phyloP scores from a whole-genome alignment of 1,284 basidiomycete genomes.

The Microbotryomycetes sp. region DNA sequence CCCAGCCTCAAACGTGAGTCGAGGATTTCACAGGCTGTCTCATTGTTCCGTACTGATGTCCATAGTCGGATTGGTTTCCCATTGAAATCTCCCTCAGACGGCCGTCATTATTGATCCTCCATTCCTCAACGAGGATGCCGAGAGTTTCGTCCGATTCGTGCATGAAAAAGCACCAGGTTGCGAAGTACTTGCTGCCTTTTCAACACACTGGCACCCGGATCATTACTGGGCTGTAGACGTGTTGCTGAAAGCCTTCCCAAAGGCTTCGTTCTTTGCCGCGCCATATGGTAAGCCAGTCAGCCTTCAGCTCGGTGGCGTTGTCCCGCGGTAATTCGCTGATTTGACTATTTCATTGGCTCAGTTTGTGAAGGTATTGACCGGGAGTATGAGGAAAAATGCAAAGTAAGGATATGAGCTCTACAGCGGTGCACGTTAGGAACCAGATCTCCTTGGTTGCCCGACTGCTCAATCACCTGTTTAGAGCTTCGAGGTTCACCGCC shows the following conservation, averaged over 20 bases:
- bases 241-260: conserved; percentile 5
- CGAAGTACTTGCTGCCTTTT: background rate
- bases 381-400: conserved; percentile 11
- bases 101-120: conserved; percentile 4
- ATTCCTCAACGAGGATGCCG: conserved; percentile 9
- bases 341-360: no score
- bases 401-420: background rate
- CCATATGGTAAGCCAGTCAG: conserved; percentile 7
- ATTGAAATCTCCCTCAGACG: background rate
- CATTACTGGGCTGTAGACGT: conserved; percentile 5
- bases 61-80: no score
- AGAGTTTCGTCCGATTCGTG: conserved; percentile 1
- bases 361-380: conserved; percentile 4
- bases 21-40: no score
- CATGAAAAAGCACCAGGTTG: background rate
- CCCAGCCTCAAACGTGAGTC: background rate
- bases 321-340: no score
- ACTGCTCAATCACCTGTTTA: background rate
- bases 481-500: background rate
- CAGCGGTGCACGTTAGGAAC: background rate
- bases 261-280: conserved; percentile 6
- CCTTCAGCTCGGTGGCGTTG: no score
- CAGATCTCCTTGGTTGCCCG: background rate
- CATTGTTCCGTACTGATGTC: no score
- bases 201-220: conserved; percentile 3